These are phyloP conservation scores for Jasminum sambac DNA, from an alignment of 257 asterid genomes.

Conservation along the genomic window DNA sequence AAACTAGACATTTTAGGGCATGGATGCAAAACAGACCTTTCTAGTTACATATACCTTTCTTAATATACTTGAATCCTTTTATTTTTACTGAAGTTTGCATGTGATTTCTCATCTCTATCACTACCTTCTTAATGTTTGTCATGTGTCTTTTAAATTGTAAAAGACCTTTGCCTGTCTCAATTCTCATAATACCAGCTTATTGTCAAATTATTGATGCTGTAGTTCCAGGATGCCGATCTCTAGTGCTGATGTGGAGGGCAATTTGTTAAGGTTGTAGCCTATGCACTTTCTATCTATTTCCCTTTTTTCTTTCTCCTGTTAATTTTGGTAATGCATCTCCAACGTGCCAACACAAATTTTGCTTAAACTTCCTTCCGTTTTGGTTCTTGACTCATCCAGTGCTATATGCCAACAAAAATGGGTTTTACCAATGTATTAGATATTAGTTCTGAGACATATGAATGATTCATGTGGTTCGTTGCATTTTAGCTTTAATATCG, in stretches of 20 bases:
- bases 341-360: background rate
- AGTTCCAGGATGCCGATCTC: slow-evolving; percentile 49
- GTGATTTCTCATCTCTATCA: slow-evolving; percentile 1
- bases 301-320: background rate
- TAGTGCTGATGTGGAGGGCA: slow-evolving; percentile 42
- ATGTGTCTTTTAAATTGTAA: slow-evolving; percentile 15
- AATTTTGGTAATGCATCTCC: slow-evolving; percentile 1
- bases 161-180: slow-evolving; percentile 17
- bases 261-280: slow-evolving; percentile 52
- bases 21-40: background rate
- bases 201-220: slow-evolving; percentile 37
- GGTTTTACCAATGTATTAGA: background rate
- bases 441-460: slow-evolving; percentile 4
- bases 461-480: slow-evolving; percentile 1
- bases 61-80: background rate
- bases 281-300: slow-evolving; percentile 2
- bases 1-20: slow-evolving; percentile 9
- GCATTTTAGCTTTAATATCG: slow-evolving; percentile 8
- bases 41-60: background rate
- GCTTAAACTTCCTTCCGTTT: slow-evolving; percentile 2
- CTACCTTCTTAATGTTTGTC: background rate
- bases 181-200: slow-evolving; percentile 24
- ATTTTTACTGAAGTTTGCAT: background rate
- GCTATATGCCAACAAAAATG: background rate
- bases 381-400: background rate